A percentile compares a stretch with the other conserved stretches of the same genome.
phyloP scores from a whole-genome alignment of 305 asterid species.

The Petunia hybrid region DNA sequence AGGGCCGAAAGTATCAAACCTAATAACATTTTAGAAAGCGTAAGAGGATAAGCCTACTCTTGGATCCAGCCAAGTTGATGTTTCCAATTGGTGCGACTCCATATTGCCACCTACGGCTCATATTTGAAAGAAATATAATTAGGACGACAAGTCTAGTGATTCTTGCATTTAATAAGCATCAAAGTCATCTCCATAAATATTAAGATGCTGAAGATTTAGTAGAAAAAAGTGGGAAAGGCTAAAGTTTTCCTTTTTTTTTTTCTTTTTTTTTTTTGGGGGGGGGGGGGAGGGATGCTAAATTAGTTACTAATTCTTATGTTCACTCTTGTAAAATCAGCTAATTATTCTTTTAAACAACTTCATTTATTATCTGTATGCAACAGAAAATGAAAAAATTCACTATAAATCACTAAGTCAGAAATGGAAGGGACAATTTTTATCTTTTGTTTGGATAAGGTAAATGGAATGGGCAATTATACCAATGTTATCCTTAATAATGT shows the following conservation, averaged over 20 bases:
- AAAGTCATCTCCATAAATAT: not conserved
- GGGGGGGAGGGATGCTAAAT: not conserved
- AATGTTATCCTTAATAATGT: not conserved
- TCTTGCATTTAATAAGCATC: constrained; percentile 3
- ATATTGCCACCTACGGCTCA: constrained; percentile 61
- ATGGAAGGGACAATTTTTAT: not conserved
- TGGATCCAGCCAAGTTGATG: constrained; percentile 75
- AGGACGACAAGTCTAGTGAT: constrained; percentile 4
- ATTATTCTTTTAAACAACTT: not conserved
- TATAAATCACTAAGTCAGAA: not conserved
- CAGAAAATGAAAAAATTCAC: not conserved
- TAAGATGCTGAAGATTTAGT: too few relatives aligned
- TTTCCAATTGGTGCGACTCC: constrained; percentile 64
- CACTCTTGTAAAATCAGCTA: constrained; percentile 13
- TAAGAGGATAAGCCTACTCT: constrained; percentile 54
- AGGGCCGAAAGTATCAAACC: constrained; percentile 35
- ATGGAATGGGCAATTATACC: not conserved
- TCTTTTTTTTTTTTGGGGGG: too few relatives aligned
- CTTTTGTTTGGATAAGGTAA: not conserved
- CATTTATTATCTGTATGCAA: not conserved
- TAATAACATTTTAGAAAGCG: constrained; percentile 18
- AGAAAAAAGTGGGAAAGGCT: too few relatives aligned
- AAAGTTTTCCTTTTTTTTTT: too few relatives aligned
- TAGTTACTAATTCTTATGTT: constrained; percentile 19
- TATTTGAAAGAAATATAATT: constrained; percentile 28